Evolutionary conservation across 805 yeast genomes (phyloP).

Genomic region (Ogataea trehalophila): DNA sequence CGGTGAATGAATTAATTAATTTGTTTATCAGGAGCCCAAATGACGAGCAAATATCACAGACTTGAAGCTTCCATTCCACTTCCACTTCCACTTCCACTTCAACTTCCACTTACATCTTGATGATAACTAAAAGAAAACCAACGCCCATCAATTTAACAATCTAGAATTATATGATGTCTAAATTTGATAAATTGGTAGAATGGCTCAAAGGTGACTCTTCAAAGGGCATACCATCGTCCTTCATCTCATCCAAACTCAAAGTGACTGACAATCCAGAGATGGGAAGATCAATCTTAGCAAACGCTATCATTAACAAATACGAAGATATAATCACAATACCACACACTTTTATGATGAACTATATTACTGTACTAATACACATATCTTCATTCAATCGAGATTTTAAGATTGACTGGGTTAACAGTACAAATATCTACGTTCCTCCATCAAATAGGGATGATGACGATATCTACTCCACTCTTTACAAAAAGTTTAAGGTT

Average conservation of each 20-base stretch:
- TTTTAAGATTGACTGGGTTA: conserved; percentile 16
- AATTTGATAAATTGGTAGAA: conserved; percentile 16
- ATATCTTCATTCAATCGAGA: conserved; percentile 32
- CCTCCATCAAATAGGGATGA: conserved; percentile 16
- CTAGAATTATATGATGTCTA: conserved; percentile 4
- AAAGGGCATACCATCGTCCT: conserved; percentile 9
- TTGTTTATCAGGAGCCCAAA: too few species aligned
- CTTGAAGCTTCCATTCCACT: too few species aligned
- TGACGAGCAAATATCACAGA: too few species aligned
- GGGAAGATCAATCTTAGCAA: conserved; percentile 64
- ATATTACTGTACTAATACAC: conserved; percentile 45
- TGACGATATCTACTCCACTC: background rate
- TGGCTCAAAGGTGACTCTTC: conserved; percentile 29
- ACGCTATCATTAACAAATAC: conserved; percentile 30
- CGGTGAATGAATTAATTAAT: too few species aligned
- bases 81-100: too few species aligned
- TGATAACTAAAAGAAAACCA: too few species aligned
- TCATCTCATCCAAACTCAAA: conserved; percentile 36
- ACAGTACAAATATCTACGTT: conserved; percentile 16
- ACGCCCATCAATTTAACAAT: too few species aligned
- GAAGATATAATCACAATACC: conserved; percentile 54
- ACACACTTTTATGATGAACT: conserved; percentile 53
- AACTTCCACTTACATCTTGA: too few species aligned
- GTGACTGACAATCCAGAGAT: conserved; percentile 39
- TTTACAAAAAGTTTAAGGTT: conserved; percentile 14